A percentile compares a stretch with the other conserved stretches of the same genome.
phyloP scores from a whole-genome alignment of 2,329 filamentous ascomycete species.

The Ophiocordyceps unilateralis region DNA sequence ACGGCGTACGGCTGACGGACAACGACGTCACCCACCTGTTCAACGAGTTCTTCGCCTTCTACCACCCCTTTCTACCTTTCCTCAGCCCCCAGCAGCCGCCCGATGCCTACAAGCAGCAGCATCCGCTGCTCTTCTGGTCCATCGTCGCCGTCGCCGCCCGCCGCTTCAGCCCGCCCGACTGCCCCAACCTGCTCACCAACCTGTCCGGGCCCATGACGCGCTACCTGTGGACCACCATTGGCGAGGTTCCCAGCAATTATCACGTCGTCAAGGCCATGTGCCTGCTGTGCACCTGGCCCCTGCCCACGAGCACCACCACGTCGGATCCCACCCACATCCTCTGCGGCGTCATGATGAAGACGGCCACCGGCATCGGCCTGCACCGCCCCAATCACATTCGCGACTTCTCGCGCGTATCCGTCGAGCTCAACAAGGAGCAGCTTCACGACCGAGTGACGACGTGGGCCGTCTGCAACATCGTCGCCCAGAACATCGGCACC shows the following conservation, averaged over 20 bases:
- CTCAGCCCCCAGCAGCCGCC: slow-evolving; percentile 49
- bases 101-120: slow-evolving; percentile 60
- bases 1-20: slow-evolving; percentile 46
- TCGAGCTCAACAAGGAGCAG: slow-evolving; percentile 63
- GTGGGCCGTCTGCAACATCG: slow-evolving; percentile 75
- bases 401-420: slow-evolving; percentile 61
- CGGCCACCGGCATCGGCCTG: slow-evolving; percentile 67
- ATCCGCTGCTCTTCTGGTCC: slow-evolving; percentile 73
- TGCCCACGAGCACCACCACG: slow-evolving; percentile 66
- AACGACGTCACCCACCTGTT: slow-evolving; percentile 49
- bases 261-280: slow-evolving; percentile 70
- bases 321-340: slow-evolving; percentile 70
- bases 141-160: slow-evolving; percentile 61
- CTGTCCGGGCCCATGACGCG: slow-evolving; percentile 52
- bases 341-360: slow-evolving; percentile 73
- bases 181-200: slow-evolving; percentile 46
- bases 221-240: slow-evolving; percentile 61
- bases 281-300: slow-evolving; percentile 63
- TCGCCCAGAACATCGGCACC: slow-evolving; percentile 66
- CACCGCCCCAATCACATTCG: slow-evolving; percentile 69
- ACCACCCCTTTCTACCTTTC: slow-evolving; percentile 65
- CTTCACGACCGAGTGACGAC: slow-evolving; percentile 63
- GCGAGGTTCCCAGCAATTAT: slow-evolving; percentile 61
- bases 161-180: slow-evolving; percentile 39
- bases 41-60: slow-evolving; percentile 56